phyloP scores from a whole-genome alignment of 345 rosid species.

The Rhodomyrtus tomentosa region DNA sequence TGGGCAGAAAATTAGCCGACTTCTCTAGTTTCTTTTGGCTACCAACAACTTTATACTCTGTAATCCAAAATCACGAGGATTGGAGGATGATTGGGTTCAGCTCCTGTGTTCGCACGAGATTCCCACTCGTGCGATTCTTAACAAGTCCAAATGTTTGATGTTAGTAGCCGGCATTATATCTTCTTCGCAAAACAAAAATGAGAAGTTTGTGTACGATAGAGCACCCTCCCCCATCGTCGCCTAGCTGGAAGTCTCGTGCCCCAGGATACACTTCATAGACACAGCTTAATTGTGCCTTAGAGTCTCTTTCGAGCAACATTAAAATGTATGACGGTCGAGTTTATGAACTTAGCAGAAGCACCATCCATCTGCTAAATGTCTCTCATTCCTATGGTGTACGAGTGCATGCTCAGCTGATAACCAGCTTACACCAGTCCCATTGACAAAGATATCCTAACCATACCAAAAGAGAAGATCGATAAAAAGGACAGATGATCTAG shows the following conservation, averaged over 20 bases:
- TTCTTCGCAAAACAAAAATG: neutral
- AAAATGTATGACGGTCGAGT: neutral
- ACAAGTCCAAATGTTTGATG: too few relatives aligned
- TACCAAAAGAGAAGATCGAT: neutral
- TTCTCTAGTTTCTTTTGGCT: too few relatives aligned
- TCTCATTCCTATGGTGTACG: neutral
- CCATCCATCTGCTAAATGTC: neutral
- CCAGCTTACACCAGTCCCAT: neutral
- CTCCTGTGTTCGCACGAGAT: too few relatives aligned
- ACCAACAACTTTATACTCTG: too few relatives aligned
- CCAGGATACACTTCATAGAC: neutral
- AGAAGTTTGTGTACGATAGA: neutral
- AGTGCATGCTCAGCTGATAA: neutral
- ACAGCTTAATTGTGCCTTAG: neutral
- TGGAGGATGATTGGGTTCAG: too few relatives aligned
- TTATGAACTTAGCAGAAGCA: neutral
- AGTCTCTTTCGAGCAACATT: neutral
- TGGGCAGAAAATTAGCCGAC: neutral
- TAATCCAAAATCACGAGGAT: too few relatives aligned
- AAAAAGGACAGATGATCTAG: neutral
- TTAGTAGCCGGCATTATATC: neutral
- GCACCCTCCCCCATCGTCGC: neutral
- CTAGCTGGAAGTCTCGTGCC: neutral
- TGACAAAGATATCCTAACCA: neutral
- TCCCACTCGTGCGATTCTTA: too few relatives aligned